Conservation (phyloP, 768 basidiomycete species). For the Xerocomellus amylosporus region DNA sequence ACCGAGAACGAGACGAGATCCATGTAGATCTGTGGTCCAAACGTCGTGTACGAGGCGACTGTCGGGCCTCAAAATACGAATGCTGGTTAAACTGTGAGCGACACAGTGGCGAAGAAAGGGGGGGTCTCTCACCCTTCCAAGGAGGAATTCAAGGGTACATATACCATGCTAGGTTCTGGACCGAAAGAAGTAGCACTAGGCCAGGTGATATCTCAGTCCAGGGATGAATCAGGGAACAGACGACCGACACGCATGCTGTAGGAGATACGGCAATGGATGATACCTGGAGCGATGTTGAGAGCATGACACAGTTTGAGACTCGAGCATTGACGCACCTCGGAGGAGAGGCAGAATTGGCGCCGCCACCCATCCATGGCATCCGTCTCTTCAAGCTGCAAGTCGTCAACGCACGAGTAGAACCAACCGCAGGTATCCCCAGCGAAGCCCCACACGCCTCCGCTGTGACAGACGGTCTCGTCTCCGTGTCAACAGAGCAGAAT, state of each 20-base stretch:
- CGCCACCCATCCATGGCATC: slow-evolving; percentile 34
- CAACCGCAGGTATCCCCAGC: slow-evolving; percentile 55
- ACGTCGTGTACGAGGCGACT: slow-evolving; percentile 49
- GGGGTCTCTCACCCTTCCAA: slow-evolving; percentile 36
- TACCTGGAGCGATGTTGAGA: slow-evolving; percentile 34
- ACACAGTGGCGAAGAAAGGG: not conserved
- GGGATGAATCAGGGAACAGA: not conserved
- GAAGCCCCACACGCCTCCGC: slow-evolving; percentile 37
- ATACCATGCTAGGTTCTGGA: slow-evolving; percentile 45
- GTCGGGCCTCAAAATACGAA: slow-evolving; percentile 30
- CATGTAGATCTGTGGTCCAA: slow-evolving; percentile 52
- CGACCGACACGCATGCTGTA: slow-evolving; percentile 47
- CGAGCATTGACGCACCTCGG: slow-evolving; percentile 12
- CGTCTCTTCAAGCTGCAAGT: slow-evolving; percentile 1
- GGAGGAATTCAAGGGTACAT: slow-evolving; percentile 42
- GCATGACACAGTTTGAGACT: not conserved
- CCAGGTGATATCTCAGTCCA: slow-evolving; percentile 15
- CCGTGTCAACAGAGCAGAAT: not conserved
- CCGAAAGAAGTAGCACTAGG: slow-evolving; percentile 58
- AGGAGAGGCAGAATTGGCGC: slow-evolving; percentile 41
- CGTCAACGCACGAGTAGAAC: slow-evolving; percentile 39
- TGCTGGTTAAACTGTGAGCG: slow-evolving; percentile 7
- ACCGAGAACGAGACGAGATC: slow-evolving; percentile 54
- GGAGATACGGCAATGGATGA: slow-evolving; percentile 51
- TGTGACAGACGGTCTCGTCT: slow-evolving; percentile 34